phyloP scores from a whole-genome alignment of 352 stramenopile genomes.

The Phytophthora cryptogea region DNA sequence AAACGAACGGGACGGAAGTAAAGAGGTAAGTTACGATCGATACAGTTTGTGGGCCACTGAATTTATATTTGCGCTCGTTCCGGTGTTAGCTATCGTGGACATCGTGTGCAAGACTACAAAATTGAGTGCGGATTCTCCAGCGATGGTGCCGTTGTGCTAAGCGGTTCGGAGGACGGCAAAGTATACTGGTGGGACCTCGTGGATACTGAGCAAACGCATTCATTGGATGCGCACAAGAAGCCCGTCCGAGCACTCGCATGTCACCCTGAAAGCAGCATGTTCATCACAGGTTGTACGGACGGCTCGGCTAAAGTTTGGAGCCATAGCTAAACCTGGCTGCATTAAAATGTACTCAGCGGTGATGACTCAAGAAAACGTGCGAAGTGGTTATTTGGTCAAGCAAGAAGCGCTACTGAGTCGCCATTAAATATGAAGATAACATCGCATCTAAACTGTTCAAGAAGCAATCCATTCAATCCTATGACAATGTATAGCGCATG shows the following conservation, averaged over 20 bases:
- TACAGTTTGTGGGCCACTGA: background rate
- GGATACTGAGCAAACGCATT: conserved; percentile 29
- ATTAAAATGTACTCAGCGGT: too few species aligned
- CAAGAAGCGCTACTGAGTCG: background rate
- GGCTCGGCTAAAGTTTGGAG: conserved; percentile 78
- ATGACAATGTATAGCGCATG: conserved; percentile 85
- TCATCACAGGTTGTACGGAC: conserved; percentile 67
- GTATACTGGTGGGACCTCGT: conserved; percentile 75
- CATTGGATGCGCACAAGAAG: conserved; percentile 65
- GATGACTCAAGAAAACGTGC: too few species aligned
- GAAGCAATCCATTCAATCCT: conserved; percentile 17
- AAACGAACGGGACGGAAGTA: conserved; percentile 59
- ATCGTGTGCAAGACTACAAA: conserved; percentile 68
- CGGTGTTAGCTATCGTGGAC: conserved; percentile 57
- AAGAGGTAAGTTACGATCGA: conserved; percentile 49
- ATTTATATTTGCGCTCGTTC: conserved; percentile 9
- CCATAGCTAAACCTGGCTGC: conserved; percentile 6
- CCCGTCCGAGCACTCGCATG: conserved; percentile 62
- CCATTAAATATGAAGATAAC: conserved; percentile 25
- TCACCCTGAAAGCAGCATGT: conserved; percentile 67
- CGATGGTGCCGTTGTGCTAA: conserved; percentile 70
- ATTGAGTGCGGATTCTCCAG: conserved; percentile 69
- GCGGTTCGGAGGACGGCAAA: conserved; percentile 76
- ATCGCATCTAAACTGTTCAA: background rate
- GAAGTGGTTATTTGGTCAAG: background rate